These are phyloP conservation scores for Secale cereale DNA, from an alignment of 176 grass and related monocot genomes.

Conservation along the genomic window DNA sequence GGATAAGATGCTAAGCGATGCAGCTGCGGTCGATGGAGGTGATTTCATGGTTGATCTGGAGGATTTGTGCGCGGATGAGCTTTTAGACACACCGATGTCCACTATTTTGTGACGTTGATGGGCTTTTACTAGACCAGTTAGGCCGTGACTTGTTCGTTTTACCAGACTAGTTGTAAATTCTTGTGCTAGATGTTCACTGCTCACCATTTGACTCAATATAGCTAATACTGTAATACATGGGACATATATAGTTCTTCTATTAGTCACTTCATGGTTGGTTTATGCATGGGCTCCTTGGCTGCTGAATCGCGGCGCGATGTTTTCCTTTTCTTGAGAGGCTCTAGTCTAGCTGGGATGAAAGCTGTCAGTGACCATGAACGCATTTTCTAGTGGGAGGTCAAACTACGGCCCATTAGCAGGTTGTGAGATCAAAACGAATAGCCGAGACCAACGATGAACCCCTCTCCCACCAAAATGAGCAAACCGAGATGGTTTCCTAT, in stretches of 20 bases:
- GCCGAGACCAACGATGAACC: no score
- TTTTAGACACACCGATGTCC: conserved; percentile 29
- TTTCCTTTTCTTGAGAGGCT: neutral
- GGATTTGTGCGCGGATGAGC: conserved; percentile 50
- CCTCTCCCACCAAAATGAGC: no score
- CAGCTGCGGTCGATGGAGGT: conserved; percentile 25
- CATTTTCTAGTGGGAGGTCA: no score
- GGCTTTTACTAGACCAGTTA: conserved; percentile 44
- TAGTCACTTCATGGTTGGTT: neutral
- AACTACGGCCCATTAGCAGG: neutral
- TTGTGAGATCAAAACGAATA: neutral
- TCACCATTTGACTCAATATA: conserved; percentile 32
- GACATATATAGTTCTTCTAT: neutral
- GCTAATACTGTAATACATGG: conserved; percentile 35
- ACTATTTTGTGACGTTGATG: conserved; percentile 48
- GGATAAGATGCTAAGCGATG: conserved; percentile 44
- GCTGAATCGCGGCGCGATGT: neutral
- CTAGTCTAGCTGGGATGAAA: neutral
- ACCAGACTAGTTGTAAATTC: conserved; percentile 61
- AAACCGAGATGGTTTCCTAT: no score
- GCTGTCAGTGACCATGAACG: neutral
- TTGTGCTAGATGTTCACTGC: conserved; percentile 24
- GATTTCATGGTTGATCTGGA: conserved; percentile 79
- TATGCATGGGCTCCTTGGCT: neutral
- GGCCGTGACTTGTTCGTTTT: conserved; percentile 40